Conservation (phyloP, 2,329 filamentous ascomycete genomes). For the Colletotrichum sp. region DNA sequence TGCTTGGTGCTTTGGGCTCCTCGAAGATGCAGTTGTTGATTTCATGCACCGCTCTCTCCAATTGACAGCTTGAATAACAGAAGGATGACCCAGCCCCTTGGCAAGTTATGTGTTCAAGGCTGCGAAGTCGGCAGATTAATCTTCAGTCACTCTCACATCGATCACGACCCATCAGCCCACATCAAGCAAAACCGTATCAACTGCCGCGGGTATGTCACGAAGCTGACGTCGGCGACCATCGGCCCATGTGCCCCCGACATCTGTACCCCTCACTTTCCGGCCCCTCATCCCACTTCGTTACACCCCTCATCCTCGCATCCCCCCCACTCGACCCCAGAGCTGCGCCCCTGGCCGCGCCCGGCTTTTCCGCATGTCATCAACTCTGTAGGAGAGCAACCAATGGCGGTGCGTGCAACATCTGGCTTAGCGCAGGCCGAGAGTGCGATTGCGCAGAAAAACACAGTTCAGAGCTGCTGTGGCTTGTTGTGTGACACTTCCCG, state of each 20-base stretch:
- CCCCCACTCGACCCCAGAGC: not conserved
- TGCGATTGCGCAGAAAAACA: not conserved
- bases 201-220: not conserved
- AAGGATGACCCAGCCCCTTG: too few species aligned
- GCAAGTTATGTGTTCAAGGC: accelerated
- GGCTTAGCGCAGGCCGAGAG: not conserved
- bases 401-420: not conserved
- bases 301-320: not conserved
- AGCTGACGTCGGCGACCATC: not conserved
- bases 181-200: not conserved
- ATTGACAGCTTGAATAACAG: not conserved
- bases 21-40: not conserved
- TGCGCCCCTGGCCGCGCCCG: not conserved
- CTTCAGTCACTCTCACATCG: not conserved
- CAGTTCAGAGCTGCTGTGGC: not conserved
- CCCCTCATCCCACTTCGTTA: not conserved
- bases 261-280: constrained; percentile 5
- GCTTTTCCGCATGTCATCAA: not conserved
- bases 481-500: not conserved
- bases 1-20: not conserved
- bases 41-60: not conserved
- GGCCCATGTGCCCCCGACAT: constrained; percentile 6
- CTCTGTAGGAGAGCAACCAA: not conserved
- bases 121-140: not conserved
- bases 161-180: not conserved